These are phyloP conservation scores for Tephrocybe sp. DNA, from an alignment of 768 basidiomycete species.

Conservation along the genomic window DNA sequence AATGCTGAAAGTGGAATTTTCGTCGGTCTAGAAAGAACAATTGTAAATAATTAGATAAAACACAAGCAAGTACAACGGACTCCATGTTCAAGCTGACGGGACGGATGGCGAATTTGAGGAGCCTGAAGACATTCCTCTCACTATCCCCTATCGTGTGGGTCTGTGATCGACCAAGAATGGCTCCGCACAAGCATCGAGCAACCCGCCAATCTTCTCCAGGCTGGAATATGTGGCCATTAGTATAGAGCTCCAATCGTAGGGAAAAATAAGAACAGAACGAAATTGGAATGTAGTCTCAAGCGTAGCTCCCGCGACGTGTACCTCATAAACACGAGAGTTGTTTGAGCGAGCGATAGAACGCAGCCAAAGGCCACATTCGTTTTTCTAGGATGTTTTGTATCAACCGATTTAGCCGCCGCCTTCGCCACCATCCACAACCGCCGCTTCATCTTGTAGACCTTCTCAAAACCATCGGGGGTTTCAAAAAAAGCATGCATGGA, in stretches of 20 bases:
- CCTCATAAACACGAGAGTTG: conserved; percentile 82
- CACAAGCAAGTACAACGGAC: conserved; percentile 41
- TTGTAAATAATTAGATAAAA: neutral
- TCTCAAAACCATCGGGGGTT: conserved; percentile 64
- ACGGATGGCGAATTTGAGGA: conserved; percentile 83
- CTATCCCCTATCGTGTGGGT: conserved; percentile 36
- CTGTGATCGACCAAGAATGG: conserved; percentile 70
- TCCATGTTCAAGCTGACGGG: conserved; percentile 59
- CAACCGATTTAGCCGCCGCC: conserved; percentile 61
- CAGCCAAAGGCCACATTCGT: conserved; percentile 24
- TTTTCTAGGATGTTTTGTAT: conserved; percentile 93
- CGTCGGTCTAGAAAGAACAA: conserved; percentile 29
- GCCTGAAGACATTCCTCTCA: conserved; percentile 51
- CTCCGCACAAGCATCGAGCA: conserved; percentile 81
- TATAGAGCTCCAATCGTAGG: conserved; percentile 13
- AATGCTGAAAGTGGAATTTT: conserved; percentile 79
- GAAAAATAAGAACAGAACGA: conserved; percentile 13
- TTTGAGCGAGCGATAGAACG: conserved; percentile 58
- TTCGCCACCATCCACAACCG: conserved; percentile 20
- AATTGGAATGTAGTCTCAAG: conserved; percentile 64
- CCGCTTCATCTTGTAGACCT: conserved; percentile 16
- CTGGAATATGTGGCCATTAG: conserved; percentile 30
- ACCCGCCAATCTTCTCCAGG: conserved; percentile 60
- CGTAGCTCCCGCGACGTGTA: conserved; percentile 84
- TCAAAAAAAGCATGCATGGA: conserved; percentile 28